Conservation (phyloP, 2,329 filamentous ascomycete genomes). For the Tolypocladium album region DNA sequence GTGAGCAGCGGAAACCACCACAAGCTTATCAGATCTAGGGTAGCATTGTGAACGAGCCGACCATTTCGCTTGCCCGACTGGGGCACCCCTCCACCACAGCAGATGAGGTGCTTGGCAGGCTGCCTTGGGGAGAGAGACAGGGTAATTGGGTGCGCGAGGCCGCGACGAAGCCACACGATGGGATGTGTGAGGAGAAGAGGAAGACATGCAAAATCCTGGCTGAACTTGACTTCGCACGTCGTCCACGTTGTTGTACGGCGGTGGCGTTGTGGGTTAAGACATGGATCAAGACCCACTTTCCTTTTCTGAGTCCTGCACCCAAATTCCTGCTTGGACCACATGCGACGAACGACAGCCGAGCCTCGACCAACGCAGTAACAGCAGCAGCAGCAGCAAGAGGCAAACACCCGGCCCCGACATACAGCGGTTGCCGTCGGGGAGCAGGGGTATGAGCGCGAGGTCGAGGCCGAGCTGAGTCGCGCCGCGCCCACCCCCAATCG, state of each 20-base stretch:
- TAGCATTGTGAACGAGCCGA: not conserved
- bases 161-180: no score
- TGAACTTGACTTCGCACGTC: no score
- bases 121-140: no score
- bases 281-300: not conserved
- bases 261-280: not conserved
- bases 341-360: not conserved
- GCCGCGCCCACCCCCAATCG: not conserved
- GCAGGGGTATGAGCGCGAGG: not conserved
- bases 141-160: no score
- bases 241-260: no score
- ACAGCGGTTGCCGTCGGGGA: not conserved
- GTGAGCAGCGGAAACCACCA: not conserved
- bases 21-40: not conserved
- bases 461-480: not conserved
- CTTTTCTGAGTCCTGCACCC: not conserved
- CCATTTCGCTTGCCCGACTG: not conserved
- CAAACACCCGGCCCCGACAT: not conserved
- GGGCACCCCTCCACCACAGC: not conserved
- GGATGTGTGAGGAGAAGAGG: no score
- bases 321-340: not conserved
- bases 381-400: no score
- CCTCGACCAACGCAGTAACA: not conserved
- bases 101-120: no score
- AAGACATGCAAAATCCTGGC: no score